Evolutionary conservation across 1,139 yeast genomes (phyloP).

Genomic region (Pichia sp.): DNA sequence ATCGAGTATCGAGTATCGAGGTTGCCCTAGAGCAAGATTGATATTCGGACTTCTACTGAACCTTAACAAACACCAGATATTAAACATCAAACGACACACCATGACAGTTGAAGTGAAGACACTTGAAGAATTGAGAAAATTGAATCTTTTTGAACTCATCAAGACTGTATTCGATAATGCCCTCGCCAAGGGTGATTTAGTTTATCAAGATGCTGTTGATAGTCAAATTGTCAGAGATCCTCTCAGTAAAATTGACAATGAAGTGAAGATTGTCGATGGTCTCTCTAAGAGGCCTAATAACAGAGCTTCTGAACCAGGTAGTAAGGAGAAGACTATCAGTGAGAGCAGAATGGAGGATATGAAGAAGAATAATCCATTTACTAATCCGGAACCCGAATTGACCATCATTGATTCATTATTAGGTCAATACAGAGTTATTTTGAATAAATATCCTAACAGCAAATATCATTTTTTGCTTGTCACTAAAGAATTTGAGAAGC

Average conservation of each 20-base stretch:
- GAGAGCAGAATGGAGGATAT: constrained; percentile 25
- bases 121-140: constrained; percentile 16
- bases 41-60: too few species aligned
- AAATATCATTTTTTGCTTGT: constrained; percentile 72
- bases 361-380: constrained; percentile 61
- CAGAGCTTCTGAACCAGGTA: constrained; percentile 26
- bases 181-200: constrained; percentile 17
- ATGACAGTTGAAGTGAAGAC: constrained; percentile 7
- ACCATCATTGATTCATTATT: constrained; percentile 52
- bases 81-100: too few species aligned
- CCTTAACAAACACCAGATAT: too few species aligned
- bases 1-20: too few species aligned
- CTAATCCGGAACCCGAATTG: constrained; percentile 69
- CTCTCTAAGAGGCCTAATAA: constrained; percentile 26
- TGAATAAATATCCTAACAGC: constrained; percentile 82
- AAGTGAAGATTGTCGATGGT: constrained; percentile 26
- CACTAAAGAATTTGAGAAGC: constrained; percentile 67
- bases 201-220: constrained; percentile 18
- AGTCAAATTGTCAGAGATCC: constrained; percentile 20
- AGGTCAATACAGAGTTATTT: constrained; percentile 53
- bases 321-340: constrained; percentile 25
- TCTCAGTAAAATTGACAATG: constrained; percentile 20
- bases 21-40: too few species aligned
- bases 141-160: constrained; percentile 14
- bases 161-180: constrained; percentile 19